Conservation (phyloP, 495 filamentous ascomycete species). For the Penicillium flavigenum region DNA sequence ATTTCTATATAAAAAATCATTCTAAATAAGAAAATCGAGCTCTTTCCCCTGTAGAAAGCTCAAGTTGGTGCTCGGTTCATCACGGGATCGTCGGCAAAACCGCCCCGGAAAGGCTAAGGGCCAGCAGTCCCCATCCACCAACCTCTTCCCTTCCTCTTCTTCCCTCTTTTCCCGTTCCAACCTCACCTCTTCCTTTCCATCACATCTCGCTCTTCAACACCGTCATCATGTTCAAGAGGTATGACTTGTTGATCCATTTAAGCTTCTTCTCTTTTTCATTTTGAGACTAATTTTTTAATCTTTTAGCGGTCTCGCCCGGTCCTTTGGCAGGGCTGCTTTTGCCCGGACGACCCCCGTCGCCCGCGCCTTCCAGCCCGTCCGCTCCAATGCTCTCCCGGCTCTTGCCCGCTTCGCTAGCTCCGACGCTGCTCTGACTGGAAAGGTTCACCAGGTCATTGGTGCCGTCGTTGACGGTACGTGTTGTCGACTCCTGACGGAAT, state of each 20-base stretch:
- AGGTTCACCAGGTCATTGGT: conserved; percentile 83
- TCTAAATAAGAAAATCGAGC: not conserved
- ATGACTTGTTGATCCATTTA: conserved; percentile 48
- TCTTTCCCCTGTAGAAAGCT: conserved; percentile 2
- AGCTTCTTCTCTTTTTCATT: conserved; percentile 42
- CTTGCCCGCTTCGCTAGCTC: conserved; percentile 71
- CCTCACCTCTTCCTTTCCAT: conserved; percentile 35
- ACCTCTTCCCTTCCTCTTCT: conserved; percentile 42
- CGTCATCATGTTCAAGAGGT: conserved; percentile 88
- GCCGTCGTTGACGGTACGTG: conserved; percentile 67
- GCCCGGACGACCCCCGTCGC: conserved; percentile 66
- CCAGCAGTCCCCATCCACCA: conserved; percentile 45
- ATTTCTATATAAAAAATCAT: conserved; percentile 7
- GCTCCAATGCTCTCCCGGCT: conserved; percentile 57
- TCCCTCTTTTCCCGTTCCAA: conserved; percentile 41
- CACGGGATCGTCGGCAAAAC: conserved; percentile 54
- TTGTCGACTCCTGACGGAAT: conserved; percentile 29
- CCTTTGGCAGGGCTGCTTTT: conserved; percentile 73
- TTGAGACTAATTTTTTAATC: conserved; percentile 35
- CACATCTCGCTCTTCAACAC: conserved; percentile 52
- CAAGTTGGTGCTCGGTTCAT: conserved; percentile 40
- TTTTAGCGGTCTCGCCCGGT: conserved; percentile 72
- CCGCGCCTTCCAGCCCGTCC: conserved; percentile 66
- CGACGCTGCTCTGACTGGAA: conserved; percentile 63
- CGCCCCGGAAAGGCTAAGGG: conserved; percentile 50